Percentiles rank a stretch among this genome's conserved stretches.
Conservation (phyloP, 2,329 filamentous ascomycete species). For the Pseudogymnoascus sp. region DNA sequence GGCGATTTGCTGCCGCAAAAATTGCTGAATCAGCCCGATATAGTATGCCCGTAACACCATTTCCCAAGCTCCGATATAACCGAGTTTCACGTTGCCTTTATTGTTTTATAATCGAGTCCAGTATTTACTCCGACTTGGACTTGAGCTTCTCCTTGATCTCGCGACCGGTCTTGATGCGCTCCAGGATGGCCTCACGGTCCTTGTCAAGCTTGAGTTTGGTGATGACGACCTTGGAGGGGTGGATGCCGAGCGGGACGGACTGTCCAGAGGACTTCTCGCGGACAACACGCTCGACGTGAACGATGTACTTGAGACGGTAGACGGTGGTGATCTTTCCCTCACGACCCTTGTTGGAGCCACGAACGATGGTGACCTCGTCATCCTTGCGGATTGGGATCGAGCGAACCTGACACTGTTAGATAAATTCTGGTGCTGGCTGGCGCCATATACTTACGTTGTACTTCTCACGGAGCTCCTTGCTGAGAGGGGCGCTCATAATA, state of each 20-base stretch:
- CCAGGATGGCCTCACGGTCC: slow-evolving; percentile 82
- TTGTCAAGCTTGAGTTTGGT: slow-evolving; percentile 98
- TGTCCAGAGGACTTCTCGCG: slow-evolving; percentile 98
- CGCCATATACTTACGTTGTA: slow-evolving; percentile 67
- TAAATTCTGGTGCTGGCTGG: neutral
- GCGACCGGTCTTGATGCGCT: slow-evolving; percentile 72
- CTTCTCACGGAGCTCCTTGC: slow-evolving; percentile 97
- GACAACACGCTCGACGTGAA: slow-evolving; percentile 93
- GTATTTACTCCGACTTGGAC: slow-evolving; percentile 15
- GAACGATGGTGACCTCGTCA: slow-evolving; percentile 87
- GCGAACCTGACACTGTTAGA: slow-evolving; percentile 57
- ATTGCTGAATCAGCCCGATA: slow-evolving; percentile 8
- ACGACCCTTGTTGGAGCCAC: slow-evolving; percentile 91
- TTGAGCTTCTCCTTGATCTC: slow-evolving; percentile 60
- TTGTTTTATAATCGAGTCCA: slow-evolving; percentile 9
- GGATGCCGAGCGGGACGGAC: slow-evolving; percentile 86
- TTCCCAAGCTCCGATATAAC: slow-evolving; percentile 11
- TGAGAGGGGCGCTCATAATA: slow-evolving; percentile 94
- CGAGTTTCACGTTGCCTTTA: slow-evolving; percentile 10
- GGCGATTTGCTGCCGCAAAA: slow-evolving; percentile 9
- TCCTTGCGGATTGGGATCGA: slow-evolving; percentile 96
- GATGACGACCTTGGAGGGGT: slow-evolving; percentile 95
- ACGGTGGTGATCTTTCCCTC: slow-evolving; percentile 98
- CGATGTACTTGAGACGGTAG: slow-evolving; percentile 96
- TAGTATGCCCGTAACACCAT: slow-evolving; percentile 10